Percentiles rank a stretch among this genome's conserved stretches.
Conservation (phyloP, 805 yeast species). For the Myxozyma neglecta region DNA sequence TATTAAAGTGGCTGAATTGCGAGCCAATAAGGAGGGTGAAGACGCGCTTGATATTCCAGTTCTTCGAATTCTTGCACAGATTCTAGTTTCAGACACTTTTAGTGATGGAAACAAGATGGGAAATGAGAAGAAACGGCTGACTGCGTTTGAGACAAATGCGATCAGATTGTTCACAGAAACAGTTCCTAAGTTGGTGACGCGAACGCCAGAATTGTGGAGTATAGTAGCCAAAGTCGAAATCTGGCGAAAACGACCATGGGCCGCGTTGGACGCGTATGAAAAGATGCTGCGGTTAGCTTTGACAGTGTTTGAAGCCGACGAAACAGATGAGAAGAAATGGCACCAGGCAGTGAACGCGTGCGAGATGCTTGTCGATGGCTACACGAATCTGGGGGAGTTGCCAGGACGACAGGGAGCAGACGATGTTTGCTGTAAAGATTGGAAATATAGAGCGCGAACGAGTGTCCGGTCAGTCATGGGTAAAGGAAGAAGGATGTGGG, state of each 20-base stretch:
- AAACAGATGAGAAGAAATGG: constrained; percentile 64
- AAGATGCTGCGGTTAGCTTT: constrained; percentile 74
- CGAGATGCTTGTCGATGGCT: constrained; percentile 76
- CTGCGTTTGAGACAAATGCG: constrained; percentile 67
- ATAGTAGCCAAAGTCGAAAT: constrained; percentile 79
- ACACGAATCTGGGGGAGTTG: constrained; percentile 80
- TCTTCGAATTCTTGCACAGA: constrained; percentile 68
- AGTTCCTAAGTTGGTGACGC: constrained; percentile 68
- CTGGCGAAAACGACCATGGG: constrained; percentile 89
- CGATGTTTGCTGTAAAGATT: constrained; percentile 71
- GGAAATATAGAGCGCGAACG: constrained; percentile 81
- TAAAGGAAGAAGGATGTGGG: constrained; percentile 74
- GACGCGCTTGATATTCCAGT: constrained; percentile 71
- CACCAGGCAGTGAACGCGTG: constrained; percentile 77
- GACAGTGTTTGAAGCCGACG: constrained; percentile 63
- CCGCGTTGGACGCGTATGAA: constrained; percentile 78
- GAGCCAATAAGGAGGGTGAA: constrained; percentile 59
- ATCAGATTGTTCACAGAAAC: constrained; percentile 67
- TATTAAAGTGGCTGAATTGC: constrained; percentile 58
- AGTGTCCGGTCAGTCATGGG: constrained; percentile 73
- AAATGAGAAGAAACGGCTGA: constrained; percentile 38
- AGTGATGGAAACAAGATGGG: constrained; percentile 42
- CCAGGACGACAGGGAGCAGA: constrained; percentile 63
- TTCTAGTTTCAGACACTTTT: constrained; percentile 52
- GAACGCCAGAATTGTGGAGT: constrained; percentile 72